phyloP scores from a whole-genome alignment of 2,329 filamentous ascomycete species.

The Nannizziopsis arthrosporioides region DNA sequence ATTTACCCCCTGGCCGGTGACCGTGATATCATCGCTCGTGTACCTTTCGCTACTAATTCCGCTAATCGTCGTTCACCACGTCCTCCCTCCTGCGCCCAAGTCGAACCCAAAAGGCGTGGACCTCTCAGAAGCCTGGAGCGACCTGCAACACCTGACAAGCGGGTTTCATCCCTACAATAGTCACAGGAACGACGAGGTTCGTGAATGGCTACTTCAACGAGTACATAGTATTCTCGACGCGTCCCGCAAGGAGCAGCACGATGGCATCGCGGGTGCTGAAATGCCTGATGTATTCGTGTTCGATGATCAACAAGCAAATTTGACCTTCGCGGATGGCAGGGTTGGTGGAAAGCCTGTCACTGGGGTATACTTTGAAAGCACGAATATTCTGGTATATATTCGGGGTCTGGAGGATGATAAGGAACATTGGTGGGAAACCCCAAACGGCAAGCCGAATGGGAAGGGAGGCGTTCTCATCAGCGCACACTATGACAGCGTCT shows the following conservation, averaged over 20 bases:
- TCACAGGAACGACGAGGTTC: conserved; percentile 66
- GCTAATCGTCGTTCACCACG: conserved; percentile 62
- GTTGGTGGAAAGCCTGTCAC: conserved; percentile 32
- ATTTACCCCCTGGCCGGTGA: conserved; percentile 72
- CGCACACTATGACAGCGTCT: conserved; percentile 88
- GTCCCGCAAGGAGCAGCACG: conserved; percentile 26
- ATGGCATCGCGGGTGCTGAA: conserved; percentile 16
- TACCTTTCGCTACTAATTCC: conserved; percentile 69
- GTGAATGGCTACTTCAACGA: conserved; percentile 60
- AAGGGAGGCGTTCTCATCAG: conserved; percentile 80
- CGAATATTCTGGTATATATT: conserved; percentile 85
- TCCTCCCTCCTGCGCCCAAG: conserved; percentile 56
- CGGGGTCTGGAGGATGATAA: conserved; percentile 64
- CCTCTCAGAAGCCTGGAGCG: conserved; percentile 73
- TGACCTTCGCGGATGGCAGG: conserved; percentile 51
- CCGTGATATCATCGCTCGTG: conserved; percentile 60
- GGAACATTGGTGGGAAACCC: conserved; percentile 59
- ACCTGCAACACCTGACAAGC: conserved; percentile 63
- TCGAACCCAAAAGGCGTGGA: conserved; percentile 55
- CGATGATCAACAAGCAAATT: conserved; percentile 67
- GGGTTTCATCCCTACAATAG: conserved; percentile 84
- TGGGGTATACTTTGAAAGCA: conserved; percentile 77
- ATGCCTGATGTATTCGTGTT: conserved; percentile 49
- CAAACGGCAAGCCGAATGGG: conserved; percentile 40
- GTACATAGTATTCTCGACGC: conserved; percentile 56